Conservation (phyloP, 768 basidiomycete genomes). For the Suillus clintonianus region DNA sequence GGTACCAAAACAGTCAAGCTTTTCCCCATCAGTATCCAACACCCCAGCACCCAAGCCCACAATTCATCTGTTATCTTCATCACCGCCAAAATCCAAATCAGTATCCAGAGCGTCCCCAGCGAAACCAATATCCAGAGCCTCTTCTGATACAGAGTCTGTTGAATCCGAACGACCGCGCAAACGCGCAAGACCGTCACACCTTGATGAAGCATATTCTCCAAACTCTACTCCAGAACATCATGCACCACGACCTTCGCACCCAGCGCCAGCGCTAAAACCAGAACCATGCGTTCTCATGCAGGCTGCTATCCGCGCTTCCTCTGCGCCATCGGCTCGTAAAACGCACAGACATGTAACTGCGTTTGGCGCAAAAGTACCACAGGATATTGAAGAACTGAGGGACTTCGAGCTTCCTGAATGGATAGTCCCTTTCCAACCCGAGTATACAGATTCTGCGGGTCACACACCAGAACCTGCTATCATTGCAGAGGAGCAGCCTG, state of each 20-base stretch:
- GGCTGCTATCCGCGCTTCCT: slow-evolving; percentile 51
- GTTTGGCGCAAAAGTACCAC: slow-evolving; percentile 62
- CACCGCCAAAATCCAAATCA: slow-evolving; percentile 1
- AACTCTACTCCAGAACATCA: slow-evolving; percentile 27
- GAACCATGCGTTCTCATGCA: slow-evolving; percentile 44
- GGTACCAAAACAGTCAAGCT: slow-evolving; percentile 24
- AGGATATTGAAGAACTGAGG: slow-evolving; percentile 44
- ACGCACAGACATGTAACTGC: slow-evolving; percentile 55
- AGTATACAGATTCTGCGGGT: not conserved
- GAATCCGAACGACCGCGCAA: slow-evolving; percentile 32
- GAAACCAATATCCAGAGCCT: slow-evolving; percentile 31
- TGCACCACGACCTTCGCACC: slow-evolving; percentile 10
- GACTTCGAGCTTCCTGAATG: slow-evolving; percentile 63
- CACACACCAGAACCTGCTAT: not conserved
- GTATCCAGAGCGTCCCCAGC: slow-evolving; percentile 14
- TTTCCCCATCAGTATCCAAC: slow-evolving; percentile 10
- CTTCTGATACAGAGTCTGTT: slow-evolving; percentile 29
- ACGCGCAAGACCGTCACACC: slow-evolving; percentile 22
- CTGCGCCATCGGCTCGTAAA: slow-evolving; percentile 45
- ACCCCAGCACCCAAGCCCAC: slow-evolving; percentile 20
- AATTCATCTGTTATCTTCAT: slow-evolving; percentile 3
- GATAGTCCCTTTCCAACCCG: slow-evolving; percentile 31
- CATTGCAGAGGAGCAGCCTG: not conserved
- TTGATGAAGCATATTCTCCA: slow-evolving; percentile 24
- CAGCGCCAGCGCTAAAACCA: slow-evolving; percentile 13